Conservation (phyloP, 148 eudicot species). For the Mesembryanthemum crystallinum region DNA sequence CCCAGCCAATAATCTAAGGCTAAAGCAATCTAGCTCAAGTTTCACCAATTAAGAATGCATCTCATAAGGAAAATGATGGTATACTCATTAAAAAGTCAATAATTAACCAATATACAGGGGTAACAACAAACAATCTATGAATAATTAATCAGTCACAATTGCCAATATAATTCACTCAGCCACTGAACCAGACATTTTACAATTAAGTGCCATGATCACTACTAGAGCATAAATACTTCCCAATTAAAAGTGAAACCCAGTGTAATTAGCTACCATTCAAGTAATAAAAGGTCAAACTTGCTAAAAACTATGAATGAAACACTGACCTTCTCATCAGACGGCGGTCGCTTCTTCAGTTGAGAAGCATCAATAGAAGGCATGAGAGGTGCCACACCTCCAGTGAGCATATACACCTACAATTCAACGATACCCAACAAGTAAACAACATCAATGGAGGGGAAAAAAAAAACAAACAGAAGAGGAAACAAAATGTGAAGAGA, state of each 20-base stretch:
- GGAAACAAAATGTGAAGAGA: neutral
- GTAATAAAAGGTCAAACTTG: neutral
- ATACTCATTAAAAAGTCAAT: too few relatives aligned
- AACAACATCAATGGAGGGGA: neutral
- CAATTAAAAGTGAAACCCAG: neutral
- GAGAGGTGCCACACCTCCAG: conserved; percentile 81
- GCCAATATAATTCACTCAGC: neutral
- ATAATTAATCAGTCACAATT: neutral
- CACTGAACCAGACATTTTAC: neutral
- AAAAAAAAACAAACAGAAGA: neutral
- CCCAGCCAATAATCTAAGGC: neutral
- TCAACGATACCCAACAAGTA: neutral
- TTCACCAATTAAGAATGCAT: neutral
- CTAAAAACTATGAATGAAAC: neutral
- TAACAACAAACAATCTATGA: neutral
- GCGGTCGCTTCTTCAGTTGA: conserved; percentile 64
- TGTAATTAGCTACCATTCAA: neutral
- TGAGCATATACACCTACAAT: conserved; percentile 75
- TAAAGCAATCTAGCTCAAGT: neutral
- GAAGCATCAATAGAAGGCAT: conserved; percentile 75
- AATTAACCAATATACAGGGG: too few relatives aligned
- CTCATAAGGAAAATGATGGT: neutral
- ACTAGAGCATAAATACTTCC: neutral
- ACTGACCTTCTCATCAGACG: conserved; percentile 64
- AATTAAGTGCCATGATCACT: neutral